Evolutionary conservation across 352 stramenopile genomes (phyloP).

Genomic region (Phytopythium litorale): DNA sequence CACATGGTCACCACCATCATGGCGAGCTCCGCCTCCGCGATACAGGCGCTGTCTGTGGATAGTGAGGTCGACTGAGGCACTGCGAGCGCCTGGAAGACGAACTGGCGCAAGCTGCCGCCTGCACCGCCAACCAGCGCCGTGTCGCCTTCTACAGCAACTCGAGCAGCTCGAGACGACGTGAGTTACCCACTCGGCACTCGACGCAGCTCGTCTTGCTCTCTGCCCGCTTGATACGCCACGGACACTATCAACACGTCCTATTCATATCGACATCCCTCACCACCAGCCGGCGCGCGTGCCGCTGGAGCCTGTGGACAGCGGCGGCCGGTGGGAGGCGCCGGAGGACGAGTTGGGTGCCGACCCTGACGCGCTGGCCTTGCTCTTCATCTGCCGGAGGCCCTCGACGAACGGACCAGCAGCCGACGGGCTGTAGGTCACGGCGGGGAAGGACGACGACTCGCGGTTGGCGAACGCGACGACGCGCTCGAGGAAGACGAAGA

Average conservation of each 20-base stretch:
- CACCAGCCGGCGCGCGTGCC: slow-evolving; percentile 28
- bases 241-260: background rate
- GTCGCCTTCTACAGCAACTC: too few relatives aligned
- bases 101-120: too few relatives aligned
- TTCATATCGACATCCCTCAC: slow-evolving; percentile 8
- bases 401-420: slow-evolving; percentile 14
- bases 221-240: background rate
- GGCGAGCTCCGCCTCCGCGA: too few relatives aligned
- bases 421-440: slow-evolving; percentile 10
- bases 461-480: slow-evolving; percentile 54
- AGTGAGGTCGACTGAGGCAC: too few relatives aligned
- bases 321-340: slow-evolving; percentile 12
- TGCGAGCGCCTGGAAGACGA: too few relatives aligned
- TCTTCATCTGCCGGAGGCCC: slow-evolving; percentile 48
- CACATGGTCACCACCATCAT: too few relatives aligned
- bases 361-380: slow-evolving; percentile 17
- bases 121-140: too few relatives aligned
- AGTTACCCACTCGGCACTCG: too few relatives aligned
- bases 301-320: slow-evolving; percentile 20
- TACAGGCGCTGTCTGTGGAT: too few relatives aligned
- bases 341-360: slow-evolving; percentile 8
- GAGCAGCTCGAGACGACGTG: too few relatives aligned
- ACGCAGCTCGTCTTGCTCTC: too few relatives aligned
- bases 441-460: slow-evolving; percentile 1
- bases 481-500: slow-evolving; percentile 64